These are phyloP conservation scores for Fusarium chlamydosporum DNA, from an alignment of 2,329 filamentous ascomycete genomes.

Conservation along the genomic window DNA sequence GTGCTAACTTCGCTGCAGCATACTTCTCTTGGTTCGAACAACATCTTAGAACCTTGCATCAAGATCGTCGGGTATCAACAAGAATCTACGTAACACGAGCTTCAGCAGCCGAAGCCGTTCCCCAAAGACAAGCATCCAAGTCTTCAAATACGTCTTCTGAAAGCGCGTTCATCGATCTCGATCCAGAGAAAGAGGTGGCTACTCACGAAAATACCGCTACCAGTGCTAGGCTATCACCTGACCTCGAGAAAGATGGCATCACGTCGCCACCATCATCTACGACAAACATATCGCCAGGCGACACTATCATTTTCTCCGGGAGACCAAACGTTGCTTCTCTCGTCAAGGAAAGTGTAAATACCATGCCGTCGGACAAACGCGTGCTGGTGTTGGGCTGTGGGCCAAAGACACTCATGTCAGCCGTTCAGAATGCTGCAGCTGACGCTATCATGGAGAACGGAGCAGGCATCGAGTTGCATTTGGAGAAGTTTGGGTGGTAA, in stretches of 20 bases:
- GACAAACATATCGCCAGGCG: constrained; percentile 3
- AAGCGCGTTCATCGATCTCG: constrained; percentile 11
- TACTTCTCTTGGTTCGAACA: constrained; percentile 57
- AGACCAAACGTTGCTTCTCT: constrained; percentile 58
- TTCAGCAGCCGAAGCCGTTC: constrained; percentile 26
- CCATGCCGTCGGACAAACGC: constrained; percentile 50
- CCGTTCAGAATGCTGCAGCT: constrained; percentile 60
- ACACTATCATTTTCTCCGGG: constrained; percentile 50
- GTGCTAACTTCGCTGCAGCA: constrained; percentile 45
- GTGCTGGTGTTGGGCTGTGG: constrained; percentile 64
- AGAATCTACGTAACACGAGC: constrained; percentile 56
- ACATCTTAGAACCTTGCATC: constrained; percentile 54
- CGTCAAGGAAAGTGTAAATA: constrained; percentile 53
- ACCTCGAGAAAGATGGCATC: constrained; percentile 42
- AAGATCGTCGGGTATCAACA: constrained; percentile 52
- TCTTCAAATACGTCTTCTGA: constrained; percentile 32
- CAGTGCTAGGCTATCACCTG: constrained; percentile 13
- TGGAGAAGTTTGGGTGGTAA: constrained; percentile 64
- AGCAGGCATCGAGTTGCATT: constrained; percentile 63
- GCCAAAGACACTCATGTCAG: constrained; percentile 59
- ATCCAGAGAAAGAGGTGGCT: constrained; percentile 31
- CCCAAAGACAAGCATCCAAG: constrained; percentile 15
- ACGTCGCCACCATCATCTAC: constrained; percentile 15
- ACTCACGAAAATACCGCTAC: constrained; percentile 8
- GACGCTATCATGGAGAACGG: constrained; percentile 58